These are phyloP conservation scores for Marvania coccoides DNA, from an alignment of 139 green algal species.

Conservation along the genomic window DNA sequence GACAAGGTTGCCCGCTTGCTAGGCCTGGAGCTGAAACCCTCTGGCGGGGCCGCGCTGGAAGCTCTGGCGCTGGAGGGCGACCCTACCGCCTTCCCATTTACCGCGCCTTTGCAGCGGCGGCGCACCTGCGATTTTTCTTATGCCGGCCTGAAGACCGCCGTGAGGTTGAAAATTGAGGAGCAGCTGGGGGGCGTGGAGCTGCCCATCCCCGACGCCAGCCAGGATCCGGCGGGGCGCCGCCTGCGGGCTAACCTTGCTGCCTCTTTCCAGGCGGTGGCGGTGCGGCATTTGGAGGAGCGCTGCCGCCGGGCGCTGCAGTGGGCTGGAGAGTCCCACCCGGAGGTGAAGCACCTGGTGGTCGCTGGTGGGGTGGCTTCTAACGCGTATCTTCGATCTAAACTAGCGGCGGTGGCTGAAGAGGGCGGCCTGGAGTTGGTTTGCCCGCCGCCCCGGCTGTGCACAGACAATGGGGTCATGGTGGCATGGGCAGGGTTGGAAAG, in stretches of 20 bases:
- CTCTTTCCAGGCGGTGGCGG: slow-evolving; percentile 83
- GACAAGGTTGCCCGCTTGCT: slow-evolving; percentile 96
- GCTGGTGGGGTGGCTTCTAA: slow-evolving; percentile 93
- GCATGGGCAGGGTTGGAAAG: slow-evolving; percentile 91
- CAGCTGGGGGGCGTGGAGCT: slow-evolving; percentile 2
- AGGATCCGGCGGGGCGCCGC: slow-evolving; percentile 24
- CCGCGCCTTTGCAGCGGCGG: slow-evolving; percentile 59
- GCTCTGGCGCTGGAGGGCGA: slow-evolving; percentile 57
- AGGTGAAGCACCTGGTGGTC: slow-evolving; percentile 68
- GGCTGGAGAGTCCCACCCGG: slow-evolving; percentile 44
- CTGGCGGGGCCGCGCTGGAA: slow-evolving; percentile 77
- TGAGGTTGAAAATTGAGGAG: slow-evolving; percentile 55
- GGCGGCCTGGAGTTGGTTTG: slow-evolving; percentile 61
- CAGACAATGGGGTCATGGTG: slow-evolving; percentile 98
- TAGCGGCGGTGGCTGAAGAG: slow-evolving; percentile 41
- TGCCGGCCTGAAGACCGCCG: slow-evolving; percentile 90
- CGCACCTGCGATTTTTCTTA: slow-evolving; percentile 93
- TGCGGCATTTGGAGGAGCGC: slow-evolving; percentile 78
- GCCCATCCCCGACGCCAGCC: background rate
- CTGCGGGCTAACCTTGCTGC: slow-evolving; percentile 83
- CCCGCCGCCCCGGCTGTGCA: slow-evolving; percentile 80
- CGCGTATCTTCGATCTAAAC: slow-evolving; percentile 45
- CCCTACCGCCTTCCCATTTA: slow-evolving; percentile 47
- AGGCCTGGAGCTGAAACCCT: slow-evolving; percentile 68
- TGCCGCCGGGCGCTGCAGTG: slow-evolving; percentile 41